These are phyloP conservation scores for Ceratocystis alfenasii DNA, from an alignment of 2,329 filamentous ascomycete genomes.

Conservation along the genomic window DNA sequence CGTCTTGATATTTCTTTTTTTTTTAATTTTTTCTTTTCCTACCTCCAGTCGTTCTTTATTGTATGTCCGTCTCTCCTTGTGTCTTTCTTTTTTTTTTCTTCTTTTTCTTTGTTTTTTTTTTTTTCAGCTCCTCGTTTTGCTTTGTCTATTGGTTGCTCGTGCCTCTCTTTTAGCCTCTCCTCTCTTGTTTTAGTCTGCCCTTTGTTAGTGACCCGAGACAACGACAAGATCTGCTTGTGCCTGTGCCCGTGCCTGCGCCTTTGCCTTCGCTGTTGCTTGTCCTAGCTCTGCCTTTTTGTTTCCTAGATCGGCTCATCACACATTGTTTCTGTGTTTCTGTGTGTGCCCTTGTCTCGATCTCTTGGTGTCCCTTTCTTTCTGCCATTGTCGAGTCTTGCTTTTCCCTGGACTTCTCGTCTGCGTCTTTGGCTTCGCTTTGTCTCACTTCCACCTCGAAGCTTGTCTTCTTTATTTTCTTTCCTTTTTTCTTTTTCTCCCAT, in stretches of 20 bases:
- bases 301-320: too few species aligned
- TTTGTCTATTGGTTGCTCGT: not conserved
- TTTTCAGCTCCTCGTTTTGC: constrained; percentile 5
- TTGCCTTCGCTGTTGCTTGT: too few species aligned
- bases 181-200: not conserved
- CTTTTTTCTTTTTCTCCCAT: not conserved
- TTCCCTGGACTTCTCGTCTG: not conserved
- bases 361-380: too few species aligned
- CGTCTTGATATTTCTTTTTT: not conserved
- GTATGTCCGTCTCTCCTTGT: not conserved
- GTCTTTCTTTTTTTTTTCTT: not conserved
- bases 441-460: constrained; percentile 8
- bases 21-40: not conserved
- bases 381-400: too few species aligned
- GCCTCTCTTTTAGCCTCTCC: not conserved
- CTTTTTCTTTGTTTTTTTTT: not conserved
- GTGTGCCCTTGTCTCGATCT: too few species aligned
- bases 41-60: too few species aligned
- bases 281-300: too few species aligned
- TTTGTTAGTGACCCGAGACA: not conserved
- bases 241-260: too few species aligned
- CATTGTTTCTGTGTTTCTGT: too few species aligned
- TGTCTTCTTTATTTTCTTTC: not conserved
- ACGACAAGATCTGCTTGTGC: too few species aligned
- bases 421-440: not conserved